phyloP scores from a whole-genome alignment of 129 eudicot genomes.

The Flaveria bidentis region DNA sequence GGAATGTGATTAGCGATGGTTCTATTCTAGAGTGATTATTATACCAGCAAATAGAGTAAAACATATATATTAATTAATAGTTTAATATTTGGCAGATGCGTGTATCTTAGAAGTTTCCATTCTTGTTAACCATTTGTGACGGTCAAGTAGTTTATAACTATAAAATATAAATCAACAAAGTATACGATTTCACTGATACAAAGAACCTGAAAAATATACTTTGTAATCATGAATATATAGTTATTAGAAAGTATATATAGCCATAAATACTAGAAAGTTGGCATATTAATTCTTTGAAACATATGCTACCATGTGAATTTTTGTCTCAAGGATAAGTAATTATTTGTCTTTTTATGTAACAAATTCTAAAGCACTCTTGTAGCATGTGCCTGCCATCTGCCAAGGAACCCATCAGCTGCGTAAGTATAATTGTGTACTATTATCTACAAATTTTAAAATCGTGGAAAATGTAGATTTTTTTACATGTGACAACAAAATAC shows the following conservation, averaged over 20 bases:
- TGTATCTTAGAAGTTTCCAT: conserved; percentile 13
- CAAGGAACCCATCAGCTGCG: conserved; percentile 18
- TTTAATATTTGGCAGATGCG: conserved; percentile 10
- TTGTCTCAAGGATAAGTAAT: conserved; percentile 8
- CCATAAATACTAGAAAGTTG: not conserved
- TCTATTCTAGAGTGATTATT: conserved; percentile 8
- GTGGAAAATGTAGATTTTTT: not conserved
- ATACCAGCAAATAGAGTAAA: not conserved
- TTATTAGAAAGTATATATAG: not conserved
- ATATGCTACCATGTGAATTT: not conserved
- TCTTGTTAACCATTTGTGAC: not conserved
- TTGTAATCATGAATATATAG: too few species aligned
- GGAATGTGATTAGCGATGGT: conserved; percentile 34
- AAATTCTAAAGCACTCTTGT: conserved; percentile 22
- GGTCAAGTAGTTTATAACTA: not conserved
- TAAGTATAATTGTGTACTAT: not conserved
- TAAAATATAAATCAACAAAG: not conserved
- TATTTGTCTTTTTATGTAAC: conserved; percentile 28
- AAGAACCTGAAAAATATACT: too few species aligned
- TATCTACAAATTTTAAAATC: too few species aligned
- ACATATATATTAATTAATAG: not conserved
- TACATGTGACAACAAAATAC: not conserved
- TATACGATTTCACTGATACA: too few species aligned
- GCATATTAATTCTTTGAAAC: not conserved
- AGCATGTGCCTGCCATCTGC: conserved; percentile 28